Conservation (phyloP, 371 early-diverging fungal genomes). For the Apophysomyces sp. region DNA sequence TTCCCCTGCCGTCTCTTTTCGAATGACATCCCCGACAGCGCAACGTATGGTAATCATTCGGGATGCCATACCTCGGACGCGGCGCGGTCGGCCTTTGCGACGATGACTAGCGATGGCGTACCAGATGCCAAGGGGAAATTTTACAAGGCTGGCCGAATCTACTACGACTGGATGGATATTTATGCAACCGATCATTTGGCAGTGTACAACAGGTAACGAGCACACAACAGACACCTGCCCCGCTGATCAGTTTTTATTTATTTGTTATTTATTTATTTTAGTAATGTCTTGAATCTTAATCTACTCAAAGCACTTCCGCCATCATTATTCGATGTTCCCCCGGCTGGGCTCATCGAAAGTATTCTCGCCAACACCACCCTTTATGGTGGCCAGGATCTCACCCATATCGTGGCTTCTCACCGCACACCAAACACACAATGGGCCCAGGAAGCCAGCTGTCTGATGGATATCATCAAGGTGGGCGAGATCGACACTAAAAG, state of each 20-base stretch:
- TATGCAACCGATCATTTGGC: slow-evolving; percentile 49
- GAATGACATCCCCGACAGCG: slow-evolving; percentile 39
- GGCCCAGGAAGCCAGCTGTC: slow-evolving; percentile 55
- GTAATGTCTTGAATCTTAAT: slow-evolving; percentile 46
- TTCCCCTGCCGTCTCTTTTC: slow-evolving; percentile 70
- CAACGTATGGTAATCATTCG: slow-evolving; percentile 49
- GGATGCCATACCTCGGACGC: slow-evolving; percentile 65
- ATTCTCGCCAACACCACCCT: slow-evolving; percentile 13
- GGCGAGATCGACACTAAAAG: slow-evolving; percentile 78
- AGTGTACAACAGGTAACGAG: slow-evolving; percentile 72
- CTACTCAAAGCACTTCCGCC: slow-evolving; percentile 35
- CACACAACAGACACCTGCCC: not conserved
- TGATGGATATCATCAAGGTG: slow-evolving; percentile 66
- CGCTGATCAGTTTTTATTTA: too few relatives aligned
- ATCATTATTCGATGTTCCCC: slow-evolving; percentile 25
- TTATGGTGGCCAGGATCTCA: slow-evolving; percentile 44
- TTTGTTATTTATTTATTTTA: slow-evolving; percentile 17
- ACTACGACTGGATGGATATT: slow-evolving; percentile 76
- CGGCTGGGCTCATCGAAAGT: slow-evolving; percentile 32
- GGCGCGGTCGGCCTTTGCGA: slow-evolving; percentile 34
- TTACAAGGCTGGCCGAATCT: slow-evolving; percentile 59
- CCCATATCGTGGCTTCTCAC: slow-evolving; percentile 29
- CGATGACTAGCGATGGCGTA: slow-evolving; percentile 36
- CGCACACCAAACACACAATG: slow-evolving; percentile 14
- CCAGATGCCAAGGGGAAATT: slow-evolving; percentile 34